A percentile compares a stretch with the other conserved stretches of the same genome.
phyloP scores from a whole-genome alignment of 2,329 filamentous ascomycete genomes.

The Fusarium pseudonygamai region DNA sequence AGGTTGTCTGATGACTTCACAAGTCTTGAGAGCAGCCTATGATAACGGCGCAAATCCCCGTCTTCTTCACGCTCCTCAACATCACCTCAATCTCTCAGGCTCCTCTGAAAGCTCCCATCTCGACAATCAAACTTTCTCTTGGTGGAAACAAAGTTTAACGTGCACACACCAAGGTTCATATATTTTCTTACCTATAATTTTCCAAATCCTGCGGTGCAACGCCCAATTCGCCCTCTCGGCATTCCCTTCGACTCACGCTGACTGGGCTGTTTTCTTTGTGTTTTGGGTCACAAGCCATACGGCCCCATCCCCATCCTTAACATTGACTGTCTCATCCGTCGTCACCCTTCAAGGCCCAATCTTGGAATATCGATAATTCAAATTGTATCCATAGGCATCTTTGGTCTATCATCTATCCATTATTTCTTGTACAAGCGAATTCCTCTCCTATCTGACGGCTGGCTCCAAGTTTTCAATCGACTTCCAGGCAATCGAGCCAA shows the following conservation, averaged over 20 bases:
- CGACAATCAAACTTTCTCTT: slow-evolving; percentile 26
- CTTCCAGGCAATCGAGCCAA: slow-evolving; percentile 29
- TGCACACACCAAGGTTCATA: background rate
- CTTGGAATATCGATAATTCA: slow-evolving; percentile 30
- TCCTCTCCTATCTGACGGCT: slow-evolving; percentile 15
- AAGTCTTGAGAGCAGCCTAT: slow-evolving; percentile 32
- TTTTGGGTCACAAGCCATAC: slow-evolving; percentile 35
- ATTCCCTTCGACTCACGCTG: slow-evolving; percentile 5
- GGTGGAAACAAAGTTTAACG: slow-evolving; percentile 1
- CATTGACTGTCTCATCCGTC: slow-evolving; percentile 21
- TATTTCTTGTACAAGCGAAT: slow-evolving; percentile 1
- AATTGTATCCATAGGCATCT: slow-evolving; percentile 10
- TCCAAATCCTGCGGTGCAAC: background rate
- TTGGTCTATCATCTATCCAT: background rate
- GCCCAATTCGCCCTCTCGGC: background rate
- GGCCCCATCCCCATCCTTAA: slow-evolving; percentile 11
- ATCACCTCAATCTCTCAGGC: background rate
- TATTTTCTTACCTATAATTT: background rate
- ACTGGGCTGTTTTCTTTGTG: slow-evolving; percentile 31
- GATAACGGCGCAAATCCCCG: slow-evolving; percentile 22
- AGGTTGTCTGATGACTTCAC: slow-evolving; percentile 28
- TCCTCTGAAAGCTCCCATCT: slow-evolving; percentile 29
- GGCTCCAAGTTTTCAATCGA: slow-evolving; percentile 22
- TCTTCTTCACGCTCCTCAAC: slow-evolving; percentile 17
- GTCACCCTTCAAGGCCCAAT: slow-evolving; percentile 23